Base-by-base conservation (phyloP, 257 asterid species). In the Plantago ovata region DNA sequence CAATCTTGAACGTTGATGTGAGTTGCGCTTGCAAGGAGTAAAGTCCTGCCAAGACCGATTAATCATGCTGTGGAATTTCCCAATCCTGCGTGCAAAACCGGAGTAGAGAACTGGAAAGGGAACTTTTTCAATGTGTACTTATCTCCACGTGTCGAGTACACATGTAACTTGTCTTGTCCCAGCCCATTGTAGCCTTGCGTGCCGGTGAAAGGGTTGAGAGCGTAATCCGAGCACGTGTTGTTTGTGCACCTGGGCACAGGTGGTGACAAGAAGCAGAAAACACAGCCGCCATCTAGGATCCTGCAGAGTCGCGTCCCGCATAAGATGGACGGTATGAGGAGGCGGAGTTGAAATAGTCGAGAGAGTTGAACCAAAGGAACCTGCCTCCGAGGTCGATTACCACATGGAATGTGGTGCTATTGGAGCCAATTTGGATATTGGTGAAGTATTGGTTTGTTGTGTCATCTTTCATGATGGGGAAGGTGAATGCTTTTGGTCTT, bases 201-300 rank as follows among this genome's bases (percentile, higher is more conserved):
- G 55, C 86, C 83, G 2, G 75, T 44, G 69, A 80, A 80, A 28
- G 86, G 83, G 66, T 80, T 80, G 22, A 68, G 79, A 20, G 86
- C 70, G 14, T 65, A 71, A 40, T 60, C 83, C 6, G 86, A 22
- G 77, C 86, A 80, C 3, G 86, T 80, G 71, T 71, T 74, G 77
- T 77, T 76, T 18, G 79, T 68, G 81, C 86, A 80, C 0, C 78
- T 74, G 0, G 83, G 83, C 6, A 68, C 75, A 0, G 81, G 81
- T 0, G 83, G 86, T 0, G 79, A 60, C 1, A 53, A 10, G 72
- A 50, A 76, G 68, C 86, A 80, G 66, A 73, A 80, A 43, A 73
- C 44, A 11, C 86, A 76, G 7, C 86, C 86, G n/a, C 81, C 81
- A 0, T 71, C 19, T 3, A 77, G 69, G 3, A 74, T 12, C 21